Base-by-base conservation (phyloP, 495 filamentous ascomycete species). In the Penicillium lividum region DNA sequence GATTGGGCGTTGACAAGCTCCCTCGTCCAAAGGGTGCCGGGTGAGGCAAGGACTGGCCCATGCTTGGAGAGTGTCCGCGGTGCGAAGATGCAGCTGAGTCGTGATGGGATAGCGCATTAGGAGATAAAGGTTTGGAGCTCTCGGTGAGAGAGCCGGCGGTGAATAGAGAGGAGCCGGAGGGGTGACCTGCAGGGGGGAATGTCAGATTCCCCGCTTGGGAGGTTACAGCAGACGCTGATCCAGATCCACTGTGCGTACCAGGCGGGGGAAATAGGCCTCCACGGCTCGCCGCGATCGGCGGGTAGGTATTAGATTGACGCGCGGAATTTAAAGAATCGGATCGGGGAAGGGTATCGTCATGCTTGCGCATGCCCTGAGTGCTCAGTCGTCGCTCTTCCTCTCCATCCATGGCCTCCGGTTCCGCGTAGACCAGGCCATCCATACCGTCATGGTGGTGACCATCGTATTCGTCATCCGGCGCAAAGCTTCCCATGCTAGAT, bases 51-150 rank as follows among this genome's bases (percentile, higher is more conserved):
- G 90, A 84, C 38, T 86, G 83, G 7, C 82, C 82, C 57, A 91
- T 68, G 60, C 84, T 85, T 10, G 91, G 89, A 7, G 90, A 92
- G 55, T 89, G 81, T 52, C 86, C 82, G 29, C 84, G 82, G 60
- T 80, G 81, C 29, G 72, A 60, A 44, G 69, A 72, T 10, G 82
- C 66, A 31, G 81, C 78, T 7, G 83, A 73, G 60, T 87, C 83
- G 57, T 86, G 82, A 29, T 82, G 77, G 48, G 85, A 82, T 43
- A 81, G 73, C 18, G 83, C 84, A 62, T 83, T 85, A 4, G 92
- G 92, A 34, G 91, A 96, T 33, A 96, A 77, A 4, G 92, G 90
- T 67, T 90, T 93, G 0, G 92, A 91, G 61, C 89, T 93, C 67
- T 96, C 92, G 4, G 88, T 92, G 81, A 95, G 89, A 55, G 81